These are phyloP conservation scores for Suillus clintonianus DNA, from an alignment of 768 basidiomycete genomes.

Conservation along the genomic window DNA sequence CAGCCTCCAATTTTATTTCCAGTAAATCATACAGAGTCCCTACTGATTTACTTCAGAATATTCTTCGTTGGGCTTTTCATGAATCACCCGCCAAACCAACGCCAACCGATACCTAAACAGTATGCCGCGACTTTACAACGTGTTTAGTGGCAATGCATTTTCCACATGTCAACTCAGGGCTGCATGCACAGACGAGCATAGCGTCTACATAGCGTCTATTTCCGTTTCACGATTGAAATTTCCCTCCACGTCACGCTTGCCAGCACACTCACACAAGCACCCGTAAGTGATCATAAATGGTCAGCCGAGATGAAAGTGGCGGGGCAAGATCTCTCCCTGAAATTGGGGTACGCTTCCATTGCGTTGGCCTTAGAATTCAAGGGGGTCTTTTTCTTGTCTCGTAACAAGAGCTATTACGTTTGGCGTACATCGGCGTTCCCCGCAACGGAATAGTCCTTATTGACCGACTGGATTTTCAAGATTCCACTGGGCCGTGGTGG, in stretches of 20 bases:
- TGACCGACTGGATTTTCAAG: no score
- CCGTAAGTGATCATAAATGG: not conserved
- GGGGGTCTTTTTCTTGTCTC: not conserved
- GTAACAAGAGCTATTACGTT: not conserved
- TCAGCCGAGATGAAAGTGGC: not conserved
- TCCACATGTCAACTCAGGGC: not conserved
- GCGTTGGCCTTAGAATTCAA: not conserved
- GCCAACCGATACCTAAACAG: not conserved
- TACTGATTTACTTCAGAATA: not conserved
- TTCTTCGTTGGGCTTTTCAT: not conserved
- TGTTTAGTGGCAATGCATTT: not conserved
- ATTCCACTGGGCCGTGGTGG: no score
- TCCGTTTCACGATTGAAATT: not conserved
- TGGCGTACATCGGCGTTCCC: not conserved
- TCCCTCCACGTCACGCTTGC: not conserved
- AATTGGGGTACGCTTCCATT: not conserved
- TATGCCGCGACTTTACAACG: not conserved
- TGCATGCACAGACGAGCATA: not conserved
- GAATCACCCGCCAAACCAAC: not conserved
- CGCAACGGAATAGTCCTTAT: not conserved
- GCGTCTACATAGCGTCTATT: conserved; percentile 1
- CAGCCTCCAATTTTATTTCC: not conserved
- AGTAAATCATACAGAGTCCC: not conserved
- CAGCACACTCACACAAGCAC: not conserved
- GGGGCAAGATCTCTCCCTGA: not conserved